Evolutionary conservation across 768 basidiomycete genomes (phyloP), one percentile per base, ranked within the genome.

Genomic region (Mycena vitilis): DNA sequence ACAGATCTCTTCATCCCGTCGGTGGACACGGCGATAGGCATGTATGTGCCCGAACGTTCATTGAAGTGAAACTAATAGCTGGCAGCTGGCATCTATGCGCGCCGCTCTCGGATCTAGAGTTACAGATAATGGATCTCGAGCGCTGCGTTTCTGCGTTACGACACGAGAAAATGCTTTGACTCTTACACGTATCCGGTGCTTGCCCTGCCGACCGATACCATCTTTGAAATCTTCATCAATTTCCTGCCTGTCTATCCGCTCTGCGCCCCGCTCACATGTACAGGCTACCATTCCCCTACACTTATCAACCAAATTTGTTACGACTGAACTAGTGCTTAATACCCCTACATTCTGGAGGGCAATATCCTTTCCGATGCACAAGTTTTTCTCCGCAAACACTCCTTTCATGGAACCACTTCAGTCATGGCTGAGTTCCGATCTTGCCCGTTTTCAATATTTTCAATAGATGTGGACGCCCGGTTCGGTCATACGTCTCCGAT

Each of bases 181-280:
- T n/a, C 58, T 45, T 60, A 48, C 47, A 42, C 18, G 42, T n/a
- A n/a, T n/a, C 42, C 62, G 3, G 44, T 54, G 44, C 16, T 54
- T 1, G 48, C 53, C 9, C 20, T 63, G 8, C 62, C 62, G 12
- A 55, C 30, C 53, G 62, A 63, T 47, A 56, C 55, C 53, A 16
- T 48, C 20, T 20, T 34, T 15, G 53, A 63, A 36, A 55, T 63
- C 42, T 63, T 63, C 62, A 13, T 63, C 25, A 22, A 38, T 11
- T 55, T 63, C 53, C 16, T 63, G 8, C 62, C 62, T 9, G 30
- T 18, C 20, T 63, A 55, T 6, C 62, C 62, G 2, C 12, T 18
- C 20, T 22, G 51, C 11, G 25, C 48, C 23, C 51, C 52, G 2
- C n/a, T n/a, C n/a, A n/a, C n/a, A n/a, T 40, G 44, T 9, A 15